Evolutionary conservation across 2,329 filamentous ascomycete species (phyloP), one percentile per base, ranked within the genome.

Genomic region (Aspergillus persii): DNA sequence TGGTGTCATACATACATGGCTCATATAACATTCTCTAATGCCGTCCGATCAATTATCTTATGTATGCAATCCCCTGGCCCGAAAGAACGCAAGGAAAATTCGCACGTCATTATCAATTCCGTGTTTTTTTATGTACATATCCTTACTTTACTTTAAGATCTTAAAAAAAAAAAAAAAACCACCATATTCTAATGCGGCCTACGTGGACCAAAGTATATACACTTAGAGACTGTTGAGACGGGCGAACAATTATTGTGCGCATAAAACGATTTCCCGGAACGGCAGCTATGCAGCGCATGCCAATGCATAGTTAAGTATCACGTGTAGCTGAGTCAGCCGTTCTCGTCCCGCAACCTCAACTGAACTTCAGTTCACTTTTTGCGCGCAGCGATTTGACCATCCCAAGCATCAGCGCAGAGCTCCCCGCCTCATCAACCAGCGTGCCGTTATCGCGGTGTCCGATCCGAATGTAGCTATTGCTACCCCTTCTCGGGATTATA

Each of bases 391-490:
- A 44, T 59, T 47, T 59, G 33, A 41, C 56, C 53, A 56, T 63
- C 60, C 61, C 56, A 60, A 58, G 63, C 36, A 64, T 67, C 67
- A 65, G 57, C 63, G 55, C 53, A 54, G 56, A 49, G 53, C 58
- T 50, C 50, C 57, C 31, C 39, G 55, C 51, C 64, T 63, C 66
- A 63, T 69, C 66, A 50, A 67, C 53, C 56, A 30, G 66, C 65
- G 62, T 60, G 65, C 68, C 64, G 64, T 69, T 67, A 51, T 65
- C 65, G 65, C 71, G 69, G 69, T 71, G 62, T 62, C 59, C 53
- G 61, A 72, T 68, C 70, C 73, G 71, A 54, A 75, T 76, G 71
- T 73, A 76, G 69, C 63, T 68, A 60, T 62, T 64, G 66, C 62
- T 62, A 70, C 61, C 59, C 53, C 57, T 65, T 59, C 57, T 68